Base-by-base conservation (phyloP, 2,329 filamentous ascomycete genomes). In the Alternaria sp. region DNA sequence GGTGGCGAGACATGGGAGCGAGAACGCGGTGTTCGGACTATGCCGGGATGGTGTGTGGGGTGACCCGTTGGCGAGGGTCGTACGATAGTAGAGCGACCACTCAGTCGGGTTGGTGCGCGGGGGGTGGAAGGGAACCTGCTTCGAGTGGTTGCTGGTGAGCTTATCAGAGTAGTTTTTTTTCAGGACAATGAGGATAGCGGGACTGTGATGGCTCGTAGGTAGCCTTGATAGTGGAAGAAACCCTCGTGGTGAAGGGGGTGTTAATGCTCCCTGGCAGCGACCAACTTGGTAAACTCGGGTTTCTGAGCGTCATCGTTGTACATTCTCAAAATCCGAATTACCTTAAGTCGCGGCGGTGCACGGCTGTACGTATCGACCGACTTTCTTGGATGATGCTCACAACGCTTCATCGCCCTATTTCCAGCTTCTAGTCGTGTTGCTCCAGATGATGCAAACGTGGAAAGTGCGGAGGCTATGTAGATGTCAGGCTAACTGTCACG, bases 81-180 rank as follows among this genome's bases (percentile, higher is more conserved):
- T 58, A 58, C 55, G 55, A 58, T 54, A 16, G 49, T 58, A 32
- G 28, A 28, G 38, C 36, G 51, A 58, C 49, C 49, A 24, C 30
- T 38, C 46, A 26, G 20, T 30, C 32, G 32, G 46, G 8, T 49
- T 18, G 20, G 46, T 18, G 32, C 46, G 46, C 46, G 18, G 11
- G 14, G 18, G 20, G 8, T 34, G 32, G 8, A 24, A 4, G 32
- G 20, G 24, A 49, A 12, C 32, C 46, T 49, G 46, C 46, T 49
- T 24, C 24, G 0, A 7, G 30, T 48, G 46, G 14, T 49, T 32
- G 18, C 5, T 16, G 14, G 16, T 26, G 14, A 3, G 24, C 24
- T 49, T 49, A 2, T 3, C 7, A 14, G 14, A 30, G 20, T 49
- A 12, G 9, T 11, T 26, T 26, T 38, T 26, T 26, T 26, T 7